These are phyloP conservation scores for Camelina hispida DNA, from an alignment of 345 rosid species.

Conservation along the genomic window DNA sequence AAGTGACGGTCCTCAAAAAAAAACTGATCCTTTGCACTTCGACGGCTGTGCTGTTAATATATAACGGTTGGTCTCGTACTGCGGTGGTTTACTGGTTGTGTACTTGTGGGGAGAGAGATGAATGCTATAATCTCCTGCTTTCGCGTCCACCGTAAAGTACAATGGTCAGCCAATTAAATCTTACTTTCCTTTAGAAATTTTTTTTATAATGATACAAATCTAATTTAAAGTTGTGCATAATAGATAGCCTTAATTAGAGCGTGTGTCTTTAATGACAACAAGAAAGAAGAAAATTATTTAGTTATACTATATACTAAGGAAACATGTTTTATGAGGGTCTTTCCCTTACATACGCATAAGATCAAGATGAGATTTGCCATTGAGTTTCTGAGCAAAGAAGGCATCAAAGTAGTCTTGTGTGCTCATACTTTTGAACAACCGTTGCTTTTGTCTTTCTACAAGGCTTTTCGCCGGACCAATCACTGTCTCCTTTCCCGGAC, in stretches of 20 bases:
- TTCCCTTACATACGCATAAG: slow-evolving; percentile 39
- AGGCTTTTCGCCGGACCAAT: slow-evolving; percentile 56
- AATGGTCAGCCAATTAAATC: background rate
- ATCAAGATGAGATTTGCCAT: slow-evolving; percentile 53
- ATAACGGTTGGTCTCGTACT: slow-evolving; percentile 52
- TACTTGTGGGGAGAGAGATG: slow-evolving; percentile 8
- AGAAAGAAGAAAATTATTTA: background rate
- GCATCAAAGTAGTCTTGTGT: slow-evolving; percentile 51
- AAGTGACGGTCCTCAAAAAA: background rate
- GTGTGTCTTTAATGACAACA: slow-evolving; percentile 4
- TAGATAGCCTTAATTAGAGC: background rate
- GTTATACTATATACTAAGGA: too few species aligned
- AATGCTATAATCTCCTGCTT: slow-evolving; percentile 20
- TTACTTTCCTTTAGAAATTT: background rate
- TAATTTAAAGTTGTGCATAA: background rate
- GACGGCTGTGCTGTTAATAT: slow-evolving; percentile 55
- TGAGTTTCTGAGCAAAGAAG: slow-evolving; percentile 50
- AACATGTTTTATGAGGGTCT: too few species aligned
- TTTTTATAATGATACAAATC: too few species aligned
- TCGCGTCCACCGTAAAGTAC: background rate
- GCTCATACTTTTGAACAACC: slow-evolving; percentile 43
- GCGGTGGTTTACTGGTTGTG: slow-evolving; percentile 43
- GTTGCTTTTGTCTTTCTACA: slow-evolving; percentile 36
- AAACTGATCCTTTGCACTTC: slow-evolving; percentile 12
- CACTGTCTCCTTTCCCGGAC: slow-evolving; percentile 40